Evolutionary conservation across 1,284 basidiomycete genomes (phyloP), one percentile per base, ranked within the genome.

Genomic region (Abortiporus biennis): DNA sequence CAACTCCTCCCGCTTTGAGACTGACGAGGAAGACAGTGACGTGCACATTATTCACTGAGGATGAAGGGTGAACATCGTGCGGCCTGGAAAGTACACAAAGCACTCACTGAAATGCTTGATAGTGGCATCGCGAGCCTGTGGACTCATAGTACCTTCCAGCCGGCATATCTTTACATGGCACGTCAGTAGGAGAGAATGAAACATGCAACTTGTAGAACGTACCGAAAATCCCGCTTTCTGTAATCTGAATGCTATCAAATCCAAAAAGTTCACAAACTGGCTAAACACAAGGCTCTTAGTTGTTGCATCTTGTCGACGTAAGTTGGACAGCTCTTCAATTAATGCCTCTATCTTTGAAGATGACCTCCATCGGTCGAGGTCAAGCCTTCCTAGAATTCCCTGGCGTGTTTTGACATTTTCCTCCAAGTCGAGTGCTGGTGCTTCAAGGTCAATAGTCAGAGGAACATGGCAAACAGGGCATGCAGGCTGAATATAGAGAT

Each of bases 281-380:
- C 85, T 90, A 60, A 96, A 99, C 21, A 99, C 95, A 39, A 99
- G 78, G 59, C 89, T 93, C 70, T 99, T 99, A 46, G 92, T 93
- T 8, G 93, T 96, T 33, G 85, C 77, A 61, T 98, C 92, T 57
- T 94, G 79, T 47, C 74, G 65, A 19, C 92, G 74, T 33, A 96
- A 72, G 59, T 88, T 89, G 57, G 77, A 84, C 39, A 99, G 68
- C 66, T 99, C 95, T 62, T 99, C 96, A 1, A 99, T 74, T 1
- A 99, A 73, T 1, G 96, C 95, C 61, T 99, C 96, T 40, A 99
- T 92, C 72, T 99, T 99, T 8, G 93, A 88, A 25, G 91, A 94
- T 3, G 92, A 96, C 33, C 91, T 78, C 92, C 93, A 98, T 47
- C 83, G 79, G 53, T 89, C 80, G 33, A 98, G 69, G 58, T 98